Base-by-base conservation (phyloP, 805 yeast genomes). In the Nakazawaea ernobii region DNA sequence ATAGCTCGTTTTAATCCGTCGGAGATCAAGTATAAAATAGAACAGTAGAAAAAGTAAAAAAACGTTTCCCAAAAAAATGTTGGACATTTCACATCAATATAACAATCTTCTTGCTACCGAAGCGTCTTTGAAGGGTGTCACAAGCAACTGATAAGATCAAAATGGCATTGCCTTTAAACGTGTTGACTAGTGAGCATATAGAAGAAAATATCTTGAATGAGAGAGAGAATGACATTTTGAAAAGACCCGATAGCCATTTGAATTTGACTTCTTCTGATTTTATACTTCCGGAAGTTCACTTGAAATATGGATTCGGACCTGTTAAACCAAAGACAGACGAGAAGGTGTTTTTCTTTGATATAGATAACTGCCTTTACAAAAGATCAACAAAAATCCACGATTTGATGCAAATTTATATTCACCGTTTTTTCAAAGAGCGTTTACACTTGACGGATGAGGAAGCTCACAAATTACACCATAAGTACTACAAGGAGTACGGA, bases 301-400 rank as follows among this genome's bases (percentile, higher is more conserved):
- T 66, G 33, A 59, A 54, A 9, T 60, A 59, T 38, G 59, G 60
- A 1, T 53, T 56, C 39, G 69, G 63, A 2, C 57, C 63, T 6
- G 57, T 54, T 24, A 52, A 57, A 1, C 54, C 53, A 37, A 63
- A 52, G 15, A 48, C 50, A 27, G 55, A 58, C 43, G 61, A 58
- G 17, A 57, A 54, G 32, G 68, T 65, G 14, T 87, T 94, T 66
- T 89, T 82, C 65, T 92, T 92, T 58, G 99, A 92, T 62, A 89
- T 92, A 46, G 99, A 92, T 69, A 92, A 92, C 63, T 90, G 97
- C 62, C 74, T 92, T 29, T 92, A 92, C 66, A 74, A 77, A 45
- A 70, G 90, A 49, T 80, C 89, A 1, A 77, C 86, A 24, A 74
- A 74, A 61, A 86, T 92, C 56, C 95, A 85, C 57, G 94, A 86